Evolutionary conservation across 1,139 yeast species (phyloP).

Genomic region (Candida buenavistaensis): DNA sequence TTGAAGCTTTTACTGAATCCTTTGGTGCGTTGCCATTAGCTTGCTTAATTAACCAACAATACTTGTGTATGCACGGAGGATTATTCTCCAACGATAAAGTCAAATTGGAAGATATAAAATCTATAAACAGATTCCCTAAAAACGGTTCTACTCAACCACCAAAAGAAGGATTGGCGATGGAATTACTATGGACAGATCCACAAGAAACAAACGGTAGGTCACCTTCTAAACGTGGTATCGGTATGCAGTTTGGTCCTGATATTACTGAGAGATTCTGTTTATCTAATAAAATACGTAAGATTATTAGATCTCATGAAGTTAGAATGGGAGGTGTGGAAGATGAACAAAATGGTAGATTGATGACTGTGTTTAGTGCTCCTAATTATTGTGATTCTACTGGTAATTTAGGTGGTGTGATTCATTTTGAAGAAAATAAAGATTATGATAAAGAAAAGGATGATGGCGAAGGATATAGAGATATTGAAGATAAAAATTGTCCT

Average conservation of each 20-base stretch:
- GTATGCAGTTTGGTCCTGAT: slow-evolving; percentile 96
- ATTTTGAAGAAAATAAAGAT: slow-evolving; percentile 43
- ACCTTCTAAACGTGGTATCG: slow-evolving; percentile 92
- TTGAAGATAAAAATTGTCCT: slow-evolving; percentile 44
- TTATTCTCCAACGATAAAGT: slow-evolving; percentile 76
- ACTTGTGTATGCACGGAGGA: slow-evolving; percentile 95
- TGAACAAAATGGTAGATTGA: slow-evolving; percentile 82
- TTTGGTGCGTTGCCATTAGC: slow-evolving; percentile 89
- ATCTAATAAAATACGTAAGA: slow-evolving; percentile 67
- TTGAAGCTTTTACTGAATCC: slow-evolving; percentile 81
- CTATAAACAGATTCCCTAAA: slow-evolving; percentile 60
- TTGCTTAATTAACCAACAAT: slow-evolving; percentile 71
- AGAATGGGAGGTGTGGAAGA: slow-evolving; percentile 86
- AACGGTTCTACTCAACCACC: slow-evolving; percentile 78
- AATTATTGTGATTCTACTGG: slow-evolving; percentile 94
- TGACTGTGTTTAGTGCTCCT: slow-evolving; percentile 96
- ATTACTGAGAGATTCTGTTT: slow-evolving; percentile 79
- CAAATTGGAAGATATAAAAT: slow-evolving; percentile 70
- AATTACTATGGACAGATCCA: slow-evolving; percentile 97
- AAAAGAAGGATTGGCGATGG: slow-evolving; percentile 91
- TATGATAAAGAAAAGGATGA: slow-evolving; percentile 34
- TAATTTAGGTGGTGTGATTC: slow-evolving; percentile 85
- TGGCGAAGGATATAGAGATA: slow-evolving; percentile 55
- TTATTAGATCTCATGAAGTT: slow-evolving; percentile 94
- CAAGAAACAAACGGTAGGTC: slow-evolving; percentile 76